Conservation (phyloP, 495 filamentous ascomycete genomes). For the Chaetomium tenue region DNA sequence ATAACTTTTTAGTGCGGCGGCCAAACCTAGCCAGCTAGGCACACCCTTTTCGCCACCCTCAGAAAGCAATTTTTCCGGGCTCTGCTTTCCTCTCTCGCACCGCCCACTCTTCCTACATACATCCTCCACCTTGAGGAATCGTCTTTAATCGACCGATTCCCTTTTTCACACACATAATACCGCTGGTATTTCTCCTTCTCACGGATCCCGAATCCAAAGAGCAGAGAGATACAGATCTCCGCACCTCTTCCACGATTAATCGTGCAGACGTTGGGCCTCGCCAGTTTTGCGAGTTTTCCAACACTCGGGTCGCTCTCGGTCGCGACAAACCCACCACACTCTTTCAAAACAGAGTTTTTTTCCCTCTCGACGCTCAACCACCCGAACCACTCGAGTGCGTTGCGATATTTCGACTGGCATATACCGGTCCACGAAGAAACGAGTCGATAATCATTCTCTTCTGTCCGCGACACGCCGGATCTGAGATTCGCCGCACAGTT, state of each 20-base stretch:
- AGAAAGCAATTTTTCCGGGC: conserved; percentile 27
- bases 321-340: conserved; percentile 32
- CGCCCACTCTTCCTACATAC: conserved; percentile 24
- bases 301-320: conserved; percentile 24
- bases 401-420: conserved; percentile 17
- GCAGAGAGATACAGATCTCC: conserved; percentile 38
- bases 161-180: conserved; percentile 31
- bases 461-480: conserved; percentile 34
- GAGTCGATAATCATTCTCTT: conserved; percentile 25
- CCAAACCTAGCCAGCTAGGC: conserved; percentile 17
- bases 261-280: conserved; percentile 19
- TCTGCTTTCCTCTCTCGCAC: conserved; percentile 31
- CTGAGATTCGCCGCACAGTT: conserved; percentile 37
- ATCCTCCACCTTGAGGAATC: conserved; percentile 30
- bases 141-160: conserved; percentile 23
- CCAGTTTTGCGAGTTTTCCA: conserved; percentile 17
- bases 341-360: conserved; percentile 32
- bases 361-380: conserved; percentile 24
- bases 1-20: conserved; percentile 11
- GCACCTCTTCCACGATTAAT: conserved; percentile 37
- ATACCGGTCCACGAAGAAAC: conserved; percentile 4
- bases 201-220: conserved; percentile 35
- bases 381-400: conserved; percentile 25
- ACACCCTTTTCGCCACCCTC: conserved; percentile 23
- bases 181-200: conserved; percentile 33